Evolutionary conservation across 106 monocot genomes (phyloP).

Genomic region (Vanilla planifolia): DNA sequence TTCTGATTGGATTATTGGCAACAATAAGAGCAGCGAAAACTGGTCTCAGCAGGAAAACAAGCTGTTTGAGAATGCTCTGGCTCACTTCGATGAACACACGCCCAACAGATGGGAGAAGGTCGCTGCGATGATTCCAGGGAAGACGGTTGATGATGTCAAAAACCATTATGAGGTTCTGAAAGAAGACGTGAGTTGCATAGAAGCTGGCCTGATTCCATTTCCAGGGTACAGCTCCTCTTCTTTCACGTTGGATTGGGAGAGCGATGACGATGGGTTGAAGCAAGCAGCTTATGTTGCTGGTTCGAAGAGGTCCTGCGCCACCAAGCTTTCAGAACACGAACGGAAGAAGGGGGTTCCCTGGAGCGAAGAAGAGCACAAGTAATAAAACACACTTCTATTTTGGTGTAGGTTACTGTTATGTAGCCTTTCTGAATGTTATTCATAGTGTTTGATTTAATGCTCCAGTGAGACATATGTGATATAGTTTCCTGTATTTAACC

Average conservation of each 20-base stretch:
- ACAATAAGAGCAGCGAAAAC: constrained; percentile 5
- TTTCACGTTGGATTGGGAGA: constrained; percentile 40
- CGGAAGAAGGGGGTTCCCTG: constrained; percentile 86
- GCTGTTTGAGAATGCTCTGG: constrained; percentile 67
- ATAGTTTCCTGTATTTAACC: too few relatives aligned
- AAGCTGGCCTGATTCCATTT: constrained; percentile 44
- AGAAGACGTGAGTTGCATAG: constrained; percentile 54
- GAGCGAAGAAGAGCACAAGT: constrained; percentile 94
- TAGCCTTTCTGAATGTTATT: not conserved
- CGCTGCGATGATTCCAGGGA: constrained; percentile 42
- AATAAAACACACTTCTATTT: not conserved
- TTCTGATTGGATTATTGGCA: constrained; percentile 8
- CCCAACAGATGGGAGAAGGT: constrained; percentile 51
- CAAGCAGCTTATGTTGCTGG: constrained; percentile 22
- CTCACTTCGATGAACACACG: constrained; percentile 32
- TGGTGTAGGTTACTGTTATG: not conserved
- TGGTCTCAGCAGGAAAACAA: constrained; percentile 77
- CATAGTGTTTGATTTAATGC: not conserved
- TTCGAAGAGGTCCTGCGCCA: constrained; percentile 28
- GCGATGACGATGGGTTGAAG: constrained; percentile 18
- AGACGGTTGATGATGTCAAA: constrained; percentile 37
- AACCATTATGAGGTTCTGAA: constrained; percentile 47
- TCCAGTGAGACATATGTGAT: too few relatives aligned
- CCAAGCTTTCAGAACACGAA: constrained; percentile 41
- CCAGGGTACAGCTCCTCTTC: constrained; percentile 29